phyloP scores from a whole-genome alignment of 2,329 filamentous ascomycete genomes.

The Harringtonia aguacate region DNA sequence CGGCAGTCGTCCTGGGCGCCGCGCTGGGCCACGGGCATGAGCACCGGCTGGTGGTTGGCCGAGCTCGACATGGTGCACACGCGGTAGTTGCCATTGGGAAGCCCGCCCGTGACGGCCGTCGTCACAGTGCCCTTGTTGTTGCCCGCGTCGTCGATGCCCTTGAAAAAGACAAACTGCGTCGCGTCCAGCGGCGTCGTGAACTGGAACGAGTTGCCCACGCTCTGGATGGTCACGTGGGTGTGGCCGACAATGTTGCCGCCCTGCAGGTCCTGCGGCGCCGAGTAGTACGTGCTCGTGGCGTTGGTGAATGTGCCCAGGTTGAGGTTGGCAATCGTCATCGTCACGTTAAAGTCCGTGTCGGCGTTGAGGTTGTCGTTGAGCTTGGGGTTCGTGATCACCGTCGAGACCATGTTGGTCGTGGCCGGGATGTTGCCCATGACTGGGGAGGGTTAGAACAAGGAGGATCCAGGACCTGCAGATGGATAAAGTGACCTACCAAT shows the following conservation, averaged over 20 bases:
- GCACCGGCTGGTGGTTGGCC: conserved; percentile 55
- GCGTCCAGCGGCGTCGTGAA: conserved; percentile 42
- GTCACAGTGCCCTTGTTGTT: conserved; percentile 43
- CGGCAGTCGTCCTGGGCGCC: conserved; percentile 56
- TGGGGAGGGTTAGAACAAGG: conserved; percentile 13
- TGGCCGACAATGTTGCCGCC: conserved; percentile 46
- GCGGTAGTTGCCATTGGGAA: conserved; percentile 53
- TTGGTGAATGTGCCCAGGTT: conserved; percentile 51
- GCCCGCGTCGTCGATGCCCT: conserved; percentile 53
- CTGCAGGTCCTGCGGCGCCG: conserved; percentile 46
- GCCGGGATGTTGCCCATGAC: conserved; percentile 51
- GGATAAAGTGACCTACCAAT: conserved; percentile 35
- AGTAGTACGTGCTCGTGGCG: conserved; percentile 48
- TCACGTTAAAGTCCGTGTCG: conserved; percentile 40
- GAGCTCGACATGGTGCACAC: conserved; percentile 52
- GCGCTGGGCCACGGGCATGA: conserved; percentile 58
- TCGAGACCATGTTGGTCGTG: conserved; percentile 45
- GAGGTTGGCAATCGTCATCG: conserved; percentile 43
- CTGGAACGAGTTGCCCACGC: conserved; percentile 38
- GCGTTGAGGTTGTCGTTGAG: conserved; percentile 36
- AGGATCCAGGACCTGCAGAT: neutral
- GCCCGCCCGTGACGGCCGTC: conserved; percentile 44
- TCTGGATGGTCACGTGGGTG: conserved; percentile 50
- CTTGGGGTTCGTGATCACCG: conserved; percentile 40
- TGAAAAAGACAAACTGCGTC: conserved; percentile 49